phyloP scores from a whole-genome alignment of 805 yeast species.

The Candida khao-thaluensis region DNA sequence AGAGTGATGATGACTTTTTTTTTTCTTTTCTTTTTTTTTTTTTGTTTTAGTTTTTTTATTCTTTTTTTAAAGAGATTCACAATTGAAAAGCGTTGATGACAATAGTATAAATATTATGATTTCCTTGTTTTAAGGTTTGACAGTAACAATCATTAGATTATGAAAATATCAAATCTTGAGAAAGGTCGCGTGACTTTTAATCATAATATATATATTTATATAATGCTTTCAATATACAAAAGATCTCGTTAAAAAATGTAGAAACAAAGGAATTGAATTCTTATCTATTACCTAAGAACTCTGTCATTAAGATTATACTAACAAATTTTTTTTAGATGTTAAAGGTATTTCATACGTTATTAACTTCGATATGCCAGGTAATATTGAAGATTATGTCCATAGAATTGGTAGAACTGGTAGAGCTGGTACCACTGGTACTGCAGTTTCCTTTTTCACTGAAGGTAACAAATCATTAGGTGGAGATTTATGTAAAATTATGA shows the following conservation, averaged over 20 bases:
- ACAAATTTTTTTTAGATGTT: constrained; percentile 65
- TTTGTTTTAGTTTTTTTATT: constrained; percentile 7
- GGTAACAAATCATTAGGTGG: constrained; percentile 86
- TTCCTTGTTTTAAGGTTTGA: neutral
- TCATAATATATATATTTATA: constrained; percentile 10
- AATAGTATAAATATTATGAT: constrained; percentile 9
- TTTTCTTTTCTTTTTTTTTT: constrained; percentile 5
- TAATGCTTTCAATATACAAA: constrained; percentile 11
- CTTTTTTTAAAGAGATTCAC: constrained; percentile 5
- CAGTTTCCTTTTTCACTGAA: constrained; percentile 89
- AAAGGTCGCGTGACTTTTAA: constrained; percentile 1
- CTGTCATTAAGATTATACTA: constrained; percentile 23
- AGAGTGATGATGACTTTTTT: constrained; percentile 6
- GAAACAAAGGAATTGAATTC: neutral
- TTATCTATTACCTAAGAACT: constrained; percentile 7
- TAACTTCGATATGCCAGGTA: constrained; percentile 97
- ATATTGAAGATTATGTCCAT: constrained; percentile 97
- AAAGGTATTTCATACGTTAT: constrained; percentile 93
- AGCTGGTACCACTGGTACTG: constrained; percentile 96
- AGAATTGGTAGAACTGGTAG: constrained; percentile 99
- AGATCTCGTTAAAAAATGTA: constrained; percentile 7
- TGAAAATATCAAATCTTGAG: constrained; percentile 1
- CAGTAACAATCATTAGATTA: constrained; percentile 1
- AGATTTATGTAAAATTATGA: constrained; percentile 82
- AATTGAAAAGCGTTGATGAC: constrained; percentile 7